phyloP scores from a whole-genome alignment of 139 green algal species.

The Chlamydomonas sphaeroides region DNA sequence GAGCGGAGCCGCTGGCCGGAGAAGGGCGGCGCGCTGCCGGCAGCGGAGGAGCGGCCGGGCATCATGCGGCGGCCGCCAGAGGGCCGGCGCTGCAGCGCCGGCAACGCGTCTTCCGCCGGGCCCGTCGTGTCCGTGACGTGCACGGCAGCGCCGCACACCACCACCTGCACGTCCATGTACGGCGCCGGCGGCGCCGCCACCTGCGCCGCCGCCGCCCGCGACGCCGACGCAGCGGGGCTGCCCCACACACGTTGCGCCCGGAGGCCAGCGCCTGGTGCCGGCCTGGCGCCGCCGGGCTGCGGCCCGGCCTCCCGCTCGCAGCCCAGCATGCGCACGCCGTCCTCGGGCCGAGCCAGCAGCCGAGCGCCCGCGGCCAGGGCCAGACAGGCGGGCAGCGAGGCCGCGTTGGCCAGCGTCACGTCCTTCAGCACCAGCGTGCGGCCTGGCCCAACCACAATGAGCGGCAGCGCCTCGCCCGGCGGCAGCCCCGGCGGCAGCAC shows the following conservation, averaged over 20 bases:
- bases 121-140: slow-evolving; percentile 31
- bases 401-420: slow-evolving; percentile 74
- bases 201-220: too few species aligned
- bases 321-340: slow-evolving; percentile 41
- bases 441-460: slow-evolving; percentile 84
- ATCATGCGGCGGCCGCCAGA: too few species aligned
- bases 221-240: too few species aligned
- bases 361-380: slow-evolving; percentile 68
- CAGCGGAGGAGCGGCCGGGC: too few species aligned
- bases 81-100: too few species aligned
- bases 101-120: too few species aligned
- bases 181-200: not conserved
- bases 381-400: slow-evolving; percentile 71
- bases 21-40: too few species aligned
- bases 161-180: slow-evolving; percentile 24
- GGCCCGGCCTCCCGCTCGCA: too few species aligned
- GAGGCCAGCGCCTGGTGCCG: too few species aligned
- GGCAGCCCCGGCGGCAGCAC: slow-evolving; percentile 66
- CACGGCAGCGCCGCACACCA: slow-evolving; percentile 29
- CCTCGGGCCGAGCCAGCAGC: slow-evolving; percentile 49
- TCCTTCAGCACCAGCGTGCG: slow-evolving; percentile 85
- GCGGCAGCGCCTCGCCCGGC: slow-evolving; percentile 69
- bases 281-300: too few species aligned
- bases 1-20: too few species aligned
- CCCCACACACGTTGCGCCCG: too few species aligned